Base-by-base conservation (phyloP, 2,329 filamentous ascomycete species). In the Sarocladium oryzae region DNA sequence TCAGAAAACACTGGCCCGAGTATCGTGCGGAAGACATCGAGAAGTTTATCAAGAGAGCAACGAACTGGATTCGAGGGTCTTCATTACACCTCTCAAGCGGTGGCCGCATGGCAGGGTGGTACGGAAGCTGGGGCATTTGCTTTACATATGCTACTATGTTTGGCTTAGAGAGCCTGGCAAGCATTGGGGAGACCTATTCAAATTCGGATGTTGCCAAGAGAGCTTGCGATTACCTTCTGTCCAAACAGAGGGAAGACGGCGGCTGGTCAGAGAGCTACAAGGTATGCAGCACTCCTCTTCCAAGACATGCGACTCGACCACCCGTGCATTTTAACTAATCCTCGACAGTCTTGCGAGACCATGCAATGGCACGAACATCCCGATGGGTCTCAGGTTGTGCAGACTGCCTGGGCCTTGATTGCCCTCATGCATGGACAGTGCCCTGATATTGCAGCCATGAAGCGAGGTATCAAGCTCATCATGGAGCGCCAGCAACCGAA, bases 111-210 rank as follows among this genome's bases (percentile, higher is more conserved):
- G 93, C 93, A n/a, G 87, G 86, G 54, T 99, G 93, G 93, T 97
- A 99, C 64, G 93, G 93, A 41, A 90, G 84, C 63, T 99, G 93
- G 93, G 93, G 89, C 50, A 95, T 99, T 61, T 99, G 93, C 71
- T 99, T 95, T 68, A 96, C 91, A 0, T 99, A 99, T 64, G 93
- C 91, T 1, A 88, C 83, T 56, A 95, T 97, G 90, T 99, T 99
- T 70, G 91, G 91, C 0, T 76, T 97, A 1, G 92, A 97, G 66
- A 89, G 88, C 56, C 75, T 99, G 58, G 79, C 82, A 5, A 86
- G 84, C 43, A 82, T 89, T 4, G 91, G 91, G 5, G 90, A 97
- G 69, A 88, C 78, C 2, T 95, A 93, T 57, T 71, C 72, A 28
- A 95, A 83, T 55, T 91, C 86, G 59, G 72, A 79, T 4, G 73